Percentiles rank a stretch among this genome's conserved stretches.
Conservation (phyloP, 208 protist species). For the Trypanosoma rangeli region DNA sequence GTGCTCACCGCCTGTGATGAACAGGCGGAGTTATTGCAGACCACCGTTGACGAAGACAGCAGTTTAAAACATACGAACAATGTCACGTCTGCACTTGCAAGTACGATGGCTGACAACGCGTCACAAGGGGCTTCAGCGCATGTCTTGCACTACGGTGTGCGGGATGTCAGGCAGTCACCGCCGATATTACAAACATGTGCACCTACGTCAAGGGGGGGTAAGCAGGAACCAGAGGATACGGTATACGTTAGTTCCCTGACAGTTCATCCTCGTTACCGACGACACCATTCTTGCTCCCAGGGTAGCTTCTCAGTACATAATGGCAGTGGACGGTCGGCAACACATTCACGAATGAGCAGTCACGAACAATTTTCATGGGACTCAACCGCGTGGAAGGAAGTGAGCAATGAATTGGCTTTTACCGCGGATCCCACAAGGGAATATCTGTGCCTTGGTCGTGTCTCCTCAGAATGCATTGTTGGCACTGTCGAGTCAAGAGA, state of each 20-base stretch:
- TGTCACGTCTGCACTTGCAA: too few species aligned
- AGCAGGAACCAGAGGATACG: constrained; percentile 5
- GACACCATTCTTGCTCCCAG: constrained; percentile 15
- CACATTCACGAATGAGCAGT: constrained; percentile 33
- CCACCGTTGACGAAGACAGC: too few species aligned
- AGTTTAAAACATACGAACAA: too few species aligned
- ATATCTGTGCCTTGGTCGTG: constrained; percentile 16
- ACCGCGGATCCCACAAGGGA: constrained; percentile 13
- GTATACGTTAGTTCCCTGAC: constrained; percentile 13
- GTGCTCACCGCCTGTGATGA: too few species aligned
- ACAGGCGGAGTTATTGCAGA: too few species aligned
- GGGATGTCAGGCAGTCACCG: not conserved
- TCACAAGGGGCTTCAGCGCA: not conserved
- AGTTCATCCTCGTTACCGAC: constrained; percentile 31
- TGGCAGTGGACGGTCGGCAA: constrained; percentile 9
- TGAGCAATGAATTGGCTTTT: constrained; percentile 3
- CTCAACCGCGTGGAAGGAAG: constrained; percentile 29
- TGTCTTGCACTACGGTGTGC: not conserved
- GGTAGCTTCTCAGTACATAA: constrained; percentile 25
- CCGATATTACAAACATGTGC: not conserved
- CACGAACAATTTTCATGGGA: constrained; percentile 34
- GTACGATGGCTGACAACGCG: too few species aligned
- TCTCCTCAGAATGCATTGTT: constrained; percentile 3
- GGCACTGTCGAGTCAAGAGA: not conserved
- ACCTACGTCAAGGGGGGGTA: not conserved